Conservation (phyloP, 163 green algal genomes). For the Trebouxia gelatinosa region DNA sequence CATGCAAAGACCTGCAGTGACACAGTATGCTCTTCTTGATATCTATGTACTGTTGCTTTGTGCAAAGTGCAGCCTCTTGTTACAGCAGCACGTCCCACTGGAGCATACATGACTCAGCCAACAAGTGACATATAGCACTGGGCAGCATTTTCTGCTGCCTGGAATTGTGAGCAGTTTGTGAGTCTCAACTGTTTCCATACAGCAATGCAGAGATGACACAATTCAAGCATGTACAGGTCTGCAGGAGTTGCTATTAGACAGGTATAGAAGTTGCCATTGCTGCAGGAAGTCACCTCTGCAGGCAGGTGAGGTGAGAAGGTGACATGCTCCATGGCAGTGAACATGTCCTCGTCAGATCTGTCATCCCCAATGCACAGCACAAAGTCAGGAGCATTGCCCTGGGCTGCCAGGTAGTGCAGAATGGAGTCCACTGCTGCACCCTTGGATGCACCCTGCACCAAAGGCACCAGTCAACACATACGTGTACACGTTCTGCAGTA, state of each 20-base stretch:
- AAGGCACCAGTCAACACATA: too few species aligned
- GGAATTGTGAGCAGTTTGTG: too few species aligned
- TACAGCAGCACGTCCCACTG: too few species aligned
- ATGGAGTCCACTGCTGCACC: constrained; percentile 74
- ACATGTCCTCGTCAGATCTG: constrained; percentile 98
- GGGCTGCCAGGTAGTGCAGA: constrained; percentile 40
- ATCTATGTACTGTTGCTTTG: not conserved
- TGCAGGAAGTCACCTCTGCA: constrained; percentile 48
- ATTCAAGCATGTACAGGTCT: not conserved
- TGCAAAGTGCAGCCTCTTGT: too few species aligned
- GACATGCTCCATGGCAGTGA: constrained; percentile 83
- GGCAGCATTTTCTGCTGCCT: too few species aligned
- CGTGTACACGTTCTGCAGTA: too few species aligned
- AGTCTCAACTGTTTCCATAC: too few species aligned
- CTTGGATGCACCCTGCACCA: constrained; percentile 82
- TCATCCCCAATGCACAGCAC: constrained; percentile 98
- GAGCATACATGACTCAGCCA: too few species aligned
- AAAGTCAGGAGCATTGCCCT: constrained; percentile 74
- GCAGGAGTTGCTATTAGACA: not conserved
- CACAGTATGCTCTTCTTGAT: too few species aligned
- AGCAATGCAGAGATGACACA: constrained; percentile 22
- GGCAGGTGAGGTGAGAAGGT: constrained; percentile 55
- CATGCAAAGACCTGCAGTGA: constrained; percentile 72
- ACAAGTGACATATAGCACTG: too few species aligned
- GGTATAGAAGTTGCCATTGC: not conserved